These are phyloP conservation scores for Tilletia walkeri DNA, from an alignment of 1,284 basidiomycete species.

Conservation along the genomic window DNA sequence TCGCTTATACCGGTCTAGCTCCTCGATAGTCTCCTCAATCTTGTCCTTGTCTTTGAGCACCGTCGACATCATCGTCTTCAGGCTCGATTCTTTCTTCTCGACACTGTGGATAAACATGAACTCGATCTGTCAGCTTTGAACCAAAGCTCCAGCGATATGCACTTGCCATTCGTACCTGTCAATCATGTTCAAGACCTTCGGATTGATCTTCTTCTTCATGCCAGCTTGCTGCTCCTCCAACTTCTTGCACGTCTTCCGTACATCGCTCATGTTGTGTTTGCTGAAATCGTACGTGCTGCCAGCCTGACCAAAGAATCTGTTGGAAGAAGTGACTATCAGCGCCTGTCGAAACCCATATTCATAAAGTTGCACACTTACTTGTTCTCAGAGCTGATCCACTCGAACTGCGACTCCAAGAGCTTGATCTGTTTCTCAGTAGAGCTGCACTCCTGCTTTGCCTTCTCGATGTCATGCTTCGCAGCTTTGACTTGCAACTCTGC, in stretches of 20 bases:
- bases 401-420: constrained; percentile 73
- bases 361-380: constrained; percentile 56
- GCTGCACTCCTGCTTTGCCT: constrained; percentile 59
- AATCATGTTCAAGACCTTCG: constrained; percentile 93
- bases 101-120: constrained; percentile 63
- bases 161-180: constrained; percentile 64
- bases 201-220: constrained; percentile 92
- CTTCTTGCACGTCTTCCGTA: constrained; percentile 70
- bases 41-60: constrained; percentile 92
- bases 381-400: constrained; percentile 85
- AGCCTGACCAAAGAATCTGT: constrained; percentile 71
- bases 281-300: constrained; percentile 82
- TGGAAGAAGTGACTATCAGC: not conserved
- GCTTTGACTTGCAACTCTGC: constrained; percentile 70
- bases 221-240: constrained; percentile 77
- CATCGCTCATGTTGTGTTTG: constrained; percentile 67
- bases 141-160: not conserved
- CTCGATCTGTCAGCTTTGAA: not conserved
- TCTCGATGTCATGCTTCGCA: constrained; percentile 62
- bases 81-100: constrained; percentile 84
- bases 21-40: constrained; percentile 89
- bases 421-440: constrained; percentile 46
- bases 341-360: constrained; percentile 49
- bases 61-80: constrained; percentile 83
- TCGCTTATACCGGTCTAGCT: constrained; percentile 89